These are phyloP conservation scores for Chlamydomonas reinhardtii DNA, from an alignment of 163 green algal genomes.

Conservation along the genomic window DNA sequence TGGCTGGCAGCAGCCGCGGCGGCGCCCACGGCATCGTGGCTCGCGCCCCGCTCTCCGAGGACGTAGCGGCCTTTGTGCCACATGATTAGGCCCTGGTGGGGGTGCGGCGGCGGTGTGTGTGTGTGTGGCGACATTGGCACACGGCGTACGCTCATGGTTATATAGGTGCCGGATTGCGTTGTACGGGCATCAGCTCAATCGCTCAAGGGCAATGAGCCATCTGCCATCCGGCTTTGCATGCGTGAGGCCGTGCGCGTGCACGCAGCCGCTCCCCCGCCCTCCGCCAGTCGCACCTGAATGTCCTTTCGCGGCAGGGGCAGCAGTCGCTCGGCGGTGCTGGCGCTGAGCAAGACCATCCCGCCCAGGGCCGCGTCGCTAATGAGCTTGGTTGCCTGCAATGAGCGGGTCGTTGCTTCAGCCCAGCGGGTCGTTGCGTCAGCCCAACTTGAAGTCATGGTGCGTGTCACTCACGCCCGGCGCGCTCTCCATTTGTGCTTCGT, in stretches of 20 bases:
- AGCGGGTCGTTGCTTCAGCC: background rate
- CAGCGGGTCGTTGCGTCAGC: background rate
- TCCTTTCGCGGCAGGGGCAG: constrained; percentile 32
- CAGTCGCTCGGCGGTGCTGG: constrained; percentile 8
- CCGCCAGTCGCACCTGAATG: background rate
- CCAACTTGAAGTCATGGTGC: no score
- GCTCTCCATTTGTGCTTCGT: no score
- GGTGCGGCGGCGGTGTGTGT: no score
- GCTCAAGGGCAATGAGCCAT: no score
- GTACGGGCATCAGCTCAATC: no score
- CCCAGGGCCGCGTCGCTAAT: constrained; percentile 33
- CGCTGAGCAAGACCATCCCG: constrained; percentile 29
- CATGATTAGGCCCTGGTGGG: constrained; percentile 9
- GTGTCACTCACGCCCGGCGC: no score
- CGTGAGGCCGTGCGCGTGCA: no score
- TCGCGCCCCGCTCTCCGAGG: background rate
- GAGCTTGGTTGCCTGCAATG: constrained; percentile 36
- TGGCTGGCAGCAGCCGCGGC: background rate
- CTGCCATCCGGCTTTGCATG: no score
- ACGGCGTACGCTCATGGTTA: no score
- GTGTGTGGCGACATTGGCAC: no score
- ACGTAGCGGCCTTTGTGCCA: constrained; percentile 43
- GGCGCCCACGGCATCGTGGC: background rate
- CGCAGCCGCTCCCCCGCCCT: no score
- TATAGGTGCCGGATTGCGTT: no score